These are phyloP conservation scores for Dipodascus geniculatus DNA, from an alignment of 805 yeast species.

Conservation along the genomic window DNA sequence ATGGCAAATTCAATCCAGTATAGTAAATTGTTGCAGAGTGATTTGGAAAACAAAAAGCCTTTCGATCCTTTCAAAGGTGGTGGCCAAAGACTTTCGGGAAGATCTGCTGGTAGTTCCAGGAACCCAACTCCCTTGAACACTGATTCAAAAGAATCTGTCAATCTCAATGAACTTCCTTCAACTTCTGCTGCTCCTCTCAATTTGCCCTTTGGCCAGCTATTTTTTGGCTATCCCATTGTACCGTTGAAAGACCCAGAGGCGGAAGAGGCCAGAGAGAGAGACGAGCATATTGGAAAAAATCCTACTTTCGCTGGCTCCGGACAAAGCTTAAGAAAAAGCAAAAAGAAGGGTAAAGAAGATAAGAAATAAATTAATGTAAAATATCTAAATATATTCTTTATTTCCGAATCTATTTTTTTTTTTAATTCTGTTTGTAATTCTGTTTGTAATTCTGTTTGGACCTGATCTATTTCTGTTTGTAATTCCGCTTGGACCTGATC, in stretches of 20 bases:
- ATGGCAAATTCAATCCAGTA: conserved; percentile 71
- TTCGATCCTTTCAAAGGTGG: conserved; percentile 36
- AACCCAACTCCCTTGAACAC: neutral
- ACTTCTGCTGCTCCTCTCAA: conserved; percentile 55
- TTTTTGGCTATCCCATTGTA: conserved; percentile 82
- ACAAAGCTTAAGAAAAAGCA: conserved; percentile 57
- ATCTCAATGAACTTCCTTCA: conserved; percentile 10
- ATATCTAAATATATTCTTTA: neutral
- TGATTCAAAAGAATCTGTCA: conserved; percentile 3
- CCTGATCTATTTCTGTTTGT: neutral
- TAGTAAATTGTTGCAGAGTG: conserved; percentile 41
- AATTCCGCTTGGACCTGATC: neutral
- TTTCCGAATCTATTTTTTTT: neutral
- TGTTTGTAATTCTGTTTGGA: neutral
- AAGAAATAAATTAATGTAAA: no score
- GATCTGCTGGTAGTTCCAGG: conserved; percentile 1
- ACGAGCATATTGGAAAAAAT: conserved; percentile 17
- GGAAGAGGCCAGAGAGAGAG: conserved; percentile 26
- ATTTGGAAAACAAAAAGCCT: conserved; percentile 16
- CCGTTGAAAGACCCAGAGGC: conserved; percentile 30
- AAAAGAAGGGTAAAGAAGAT: conserved; percentile 34
- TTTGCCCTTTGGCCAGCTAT: conserved; percentile 76
- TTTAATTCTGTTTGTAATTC: neutral
- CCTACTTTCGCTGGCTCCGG: conserved; percentile 53
- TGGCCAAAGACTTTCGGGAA: conserved; percentile 59